These are phyloP conservation scores for Cladosporium sp. DNA, from an alignment of 2,329 filamentous ascomycete genomes.

Conservation along the genomic window DNA sequence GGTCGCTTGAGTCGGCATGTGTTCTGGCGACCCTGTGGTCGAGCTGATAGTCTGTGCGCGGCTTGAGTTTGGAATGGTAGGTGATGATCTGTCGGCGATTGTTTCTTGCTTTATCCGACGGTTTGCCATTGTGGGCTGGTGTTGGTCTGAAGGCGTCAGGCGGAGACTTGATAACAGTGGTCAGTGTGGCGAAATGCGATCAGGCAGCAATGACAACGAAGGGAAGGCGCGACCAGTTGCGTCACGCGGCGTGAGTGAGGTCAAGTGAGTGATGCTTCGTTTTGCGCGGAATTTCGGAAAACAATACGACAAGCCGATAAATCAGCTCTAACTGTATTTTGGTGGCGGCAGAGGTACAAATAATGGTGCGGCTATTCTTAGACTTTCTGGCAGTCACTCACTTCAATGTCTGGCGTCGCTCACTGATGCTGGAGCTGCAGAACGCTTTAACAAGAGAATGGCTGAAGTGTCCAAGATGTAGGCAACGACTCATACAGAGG, in stretches of 20 bases:
- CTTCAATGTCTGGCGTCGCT: slow-evolving; percentile 7
- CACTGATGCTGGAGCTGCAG: slow-evolving; percentile 16
- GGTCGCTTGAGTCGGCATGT: not conserved
- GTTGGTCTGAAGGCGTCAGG: not conserved
- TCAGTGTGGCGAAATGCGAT: not conserved
- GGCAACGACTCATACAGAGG: slow-evolving; percentile 20
- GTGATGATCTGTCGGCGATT: not conserved
- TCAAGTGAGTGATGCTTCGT: not conserved
- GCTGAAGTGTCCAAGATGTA: slow-evolving; percentile 25
- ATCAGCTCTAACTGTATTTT: no score
- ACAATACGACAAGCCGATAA: no score
- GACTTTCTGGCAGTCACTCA: not conserved
- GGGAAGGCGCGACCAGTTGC: not conserved
- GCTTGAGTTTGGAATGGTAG: not conserved
- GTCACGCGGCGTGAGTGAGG: not conserved
- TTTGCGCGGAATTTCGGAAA: no score
- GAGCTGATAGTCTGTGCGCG: not conserved
- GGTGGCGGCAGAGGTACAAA: no score
- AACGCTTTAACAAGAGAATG: slow-evolving; percentile 24
- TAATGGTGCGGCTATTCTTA: no score
- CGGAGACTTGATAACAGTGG: not conserved
- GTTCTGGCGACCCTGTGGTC: not conserved
- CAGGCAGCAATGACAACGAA: not conserved
- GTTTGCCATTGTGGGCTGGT: not conserved
- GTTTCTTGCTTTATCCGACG: not conserved